phyloP scores from a whole-genome alignment of 2,329 filamentous ascomycete species.

The Alternaria panax region DNA sequence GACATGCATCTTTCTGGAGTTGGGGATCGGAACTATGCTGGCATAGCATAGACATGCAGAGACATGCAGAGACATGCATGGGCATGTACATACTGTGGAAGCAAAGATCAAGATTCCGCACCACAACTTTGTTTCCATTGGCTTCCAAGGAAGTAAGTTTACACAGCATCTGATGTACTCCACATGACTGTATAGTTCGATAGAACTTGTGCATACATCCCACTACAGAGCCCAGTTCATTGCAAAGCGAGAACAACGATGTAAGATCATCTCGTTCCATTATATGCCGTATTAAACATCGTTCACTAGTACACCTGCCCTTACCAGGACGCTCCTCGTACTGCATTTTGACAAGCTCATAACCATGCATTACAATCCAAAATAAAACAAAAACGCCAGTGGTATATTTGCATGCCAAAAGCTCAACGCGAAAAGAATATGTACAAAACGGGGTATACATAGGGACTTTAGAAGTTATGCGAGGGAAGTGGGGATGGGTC shows the following conservation, averaged over 20 bases:
- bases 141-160: neutral
- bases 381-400: constrained; percentile 3
- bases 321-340: neutral
- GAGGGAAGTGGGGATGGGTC: constrained; percentile 30
- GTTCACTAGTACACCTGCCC: neutral
- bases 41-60: neutral
- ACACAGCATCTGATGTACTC: neutral
- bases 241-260: neutral
- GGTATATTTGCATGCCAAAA: constrained; percentile 16
- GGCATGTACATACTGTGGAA: neutral
- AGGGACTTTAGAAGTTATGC: constrained; percentile 37
- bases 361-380: neutral
- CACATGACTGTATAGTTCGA: neutral
- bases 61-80: no score
- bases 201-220: no score
- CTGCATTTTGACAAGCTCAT: constrained; percentile 2
- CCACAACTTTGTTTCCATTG: neutral
- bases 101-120: neutral
- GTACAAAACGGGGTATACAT: constrained; percentile 14
- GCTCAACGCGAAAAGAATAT: neutral
- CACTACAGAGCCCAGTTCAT: neutral
- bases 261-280: neutral
- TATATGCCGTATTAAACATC: neutral
- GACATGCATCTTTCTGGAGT: neutral
- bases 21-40: neutral